These are phyloP conservation scores for Calendula officinalis DNA, from an alignment of 129 eudicot genomes.

Conservation along the genomic window DNA sequence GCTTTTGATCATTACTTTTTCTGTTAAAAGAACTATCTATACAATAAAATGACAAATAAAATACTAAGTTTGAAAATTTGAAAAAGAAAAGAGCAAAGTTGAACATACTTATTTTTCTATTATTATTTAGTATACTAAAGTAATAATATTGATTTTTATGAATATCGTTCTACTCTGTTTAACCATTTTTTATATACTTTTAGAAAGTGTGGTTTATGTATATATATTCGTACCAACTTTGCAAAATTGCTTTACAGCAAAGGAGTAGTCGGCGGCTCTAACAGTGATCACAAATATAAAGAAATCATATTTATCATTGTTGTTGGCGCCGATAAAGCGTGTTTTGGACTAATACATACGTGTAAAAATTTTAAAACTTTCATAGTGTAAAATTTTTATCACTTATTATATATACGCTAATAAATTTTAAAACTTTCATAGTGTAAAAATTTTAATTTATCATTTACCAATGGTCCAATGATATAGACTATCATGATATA, in stretches of 20 bases:
- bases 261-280: background rate
- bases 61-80: background rate
- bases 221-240: conserved; percentile 5
- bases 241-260: conserved; percentile 16
- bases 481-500: no score
- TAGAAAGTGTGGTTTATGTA: background rate
- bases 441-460: no score
- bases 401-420: no score
- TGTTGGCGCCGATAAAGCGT: conserved; percentile 28
- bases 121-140: no score
- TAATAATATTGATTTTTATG: background rate
- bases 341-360: conserved; percentile 8
- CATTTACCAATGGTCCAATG: no score
- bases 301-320: background rate
- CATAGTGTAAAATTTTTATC: no score
- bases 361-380: background rate
- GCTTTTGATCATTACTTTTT: no score
- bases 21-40: background rate
- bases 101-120: no score
- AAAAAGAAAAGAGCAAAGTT: background rate
- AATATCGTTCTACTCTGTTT: background rate
- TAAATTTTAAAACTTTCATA: no score
- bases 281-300: background rate
- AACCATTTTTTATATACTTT: background rate
- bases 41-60: background rate